Base-by-base conservation (phyloP, 495 filamentous ascomycete species). In the Lasiosphaeriaceae sp. region DNA sequence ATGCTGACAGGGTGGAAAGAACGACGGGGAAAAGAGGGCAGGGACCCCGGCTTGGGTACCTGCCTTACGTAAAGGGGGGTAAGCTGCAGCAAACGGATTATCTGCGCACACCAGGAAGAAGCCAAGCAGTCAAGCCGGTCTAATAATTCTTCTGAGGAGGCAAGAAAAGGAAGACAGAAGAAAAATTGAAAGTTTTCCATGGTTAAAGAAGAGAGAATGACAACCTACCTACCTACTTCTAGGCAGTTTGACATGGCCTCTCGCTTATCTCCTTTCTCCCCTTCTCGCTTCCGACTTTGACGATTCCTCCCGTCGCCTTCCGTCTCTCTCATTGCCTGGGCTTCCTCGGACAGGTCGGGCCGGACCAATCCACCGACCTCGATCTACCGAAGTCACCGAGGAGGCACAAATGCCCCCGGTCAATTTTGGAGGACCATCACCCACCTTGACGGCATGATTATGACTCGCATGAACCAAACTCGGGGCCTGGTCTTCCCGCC, bases 341-440 rank as follows among this genome's bases (percentile, higher is more conserved):
- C 47, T 29, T 9, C n/a, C n/a, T 49, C 47, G 21, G 46, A 14
- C 11, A 17, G 5, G 14, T 47, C 21, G 17, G 16, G 20, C 21
- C 47, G 20, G 14, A 52, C 16, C 24, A 19, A 12, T 11, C 50
- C 17, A 9, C 24, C 6, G 22, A 11, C 21, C 19, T 20, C 19
- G 49, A 58, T 58, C 56, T 59, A 51, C 56, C 56, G 56, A 59
- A 49, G 31, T 41, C 43, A 5, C 56, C 56, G 50, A 31, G 22
- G 22, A 41, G 50, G 22, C 21, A 31, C 21, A 9, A 52, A 43
- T 21, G 26, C 3, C 26, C 26, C 26, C 9, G 26, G 26, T 31
- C 26, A 4, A 4, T 31, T n/a, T n/a, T n/a, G n/a, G n/a, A n/a
- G n/a, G n/a, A n/a, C n/a, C n/a, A n/a, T n/a, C n/a, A n/a, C n/a